A percentile compares a stretch with the other conserved stretches of the same genome.
These are phyloP conservation scores for Solanum microdontum DNA, from an alignment of 257 asterid species.

Conservation along the genomic window DNA sequence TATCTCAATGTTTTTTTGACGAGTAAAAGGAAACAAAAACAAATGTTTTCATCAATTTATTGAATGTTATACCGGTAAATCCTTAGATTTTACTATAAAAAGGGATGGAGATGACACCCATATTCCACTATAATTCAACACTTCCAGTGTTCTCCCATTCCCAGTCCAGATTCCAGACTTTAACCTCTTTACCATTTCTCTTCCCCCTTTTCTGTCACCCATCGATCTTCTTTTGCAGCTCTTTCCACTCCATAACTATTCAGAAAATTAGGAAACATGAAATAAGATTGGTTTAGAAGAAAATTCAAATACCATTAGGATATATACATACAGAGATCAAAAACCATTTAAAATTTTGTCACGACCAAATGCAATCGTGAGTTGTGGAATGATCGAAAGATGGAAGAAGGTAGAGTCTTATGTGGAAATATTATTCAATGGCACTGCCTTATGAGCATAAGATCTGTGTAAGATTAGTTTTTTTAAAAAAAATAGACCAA, in stretches of 20 bases:
- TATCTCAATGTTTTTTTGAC: background rate
- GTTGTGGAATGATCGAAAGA: background rate
- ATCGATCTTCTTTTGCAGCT: background rate
- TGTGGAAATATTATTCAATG: background rate
- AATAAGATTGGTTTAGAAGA: background rate
- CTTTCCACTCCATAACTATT: background rate
- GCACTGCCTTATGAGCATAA: background rate
- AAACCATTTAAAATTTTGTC: background rate
- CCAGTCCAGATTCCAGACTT: background rate
- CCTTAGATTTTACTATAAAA: background rate
- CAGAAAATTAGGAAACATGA: background rate
- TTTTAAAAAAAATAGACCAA: accelerated
- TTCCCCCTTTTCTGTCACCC: background rate
- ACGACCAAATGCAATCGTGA: background rate
- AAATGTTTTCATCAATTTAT: background rate
- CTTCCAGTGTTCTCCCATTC: background rate
- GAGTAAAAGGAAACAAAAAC: background rate
- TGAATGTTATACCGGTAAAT: background rate
- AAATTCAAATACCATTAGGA: background rate
- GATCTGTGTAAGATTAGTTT: background rate
- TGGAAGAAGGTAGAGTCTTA: background rate
- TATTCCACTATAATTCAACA: background rate
- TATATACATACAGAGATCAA: background rate
- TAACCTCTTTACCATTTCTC: background rate
- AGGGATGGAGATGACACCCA: background rate